Evolutionary conservation across 2,329 filamentous ascomycete species (phyloP).

Genomic region (Cytospora chrysosperma): DNA sequence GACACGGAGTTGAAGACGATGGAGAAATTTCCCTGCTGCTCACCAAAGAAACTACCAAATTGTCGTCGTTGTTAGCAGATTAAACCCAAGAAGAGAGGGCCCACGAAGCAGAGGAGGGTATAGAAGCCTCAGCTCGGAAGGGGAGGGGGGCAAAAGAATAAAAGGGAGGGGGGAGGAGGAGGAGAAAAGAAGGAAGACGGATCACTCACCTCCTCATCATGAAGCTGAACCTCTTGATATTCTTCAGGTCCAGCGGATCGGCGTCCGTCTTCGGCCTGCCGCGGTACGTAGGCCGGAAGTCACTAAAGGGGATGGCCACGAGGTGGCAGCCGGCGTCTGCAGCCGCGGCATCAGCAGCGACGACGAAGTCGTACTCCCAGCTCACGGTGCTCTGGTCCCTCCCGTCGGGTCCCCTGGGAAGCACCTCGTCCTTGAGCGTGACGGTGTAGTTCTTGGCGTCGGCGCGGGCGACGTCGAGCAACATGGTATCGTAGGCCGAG

Average conservation of each 20-base stretch:
- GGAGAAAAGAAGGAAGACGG: not conserved
- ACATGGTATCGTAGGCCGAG: slow-evolving; percentile 42
- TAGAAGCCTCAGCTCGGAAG: too few relatives aligned
- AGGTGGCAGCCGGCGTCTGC: slow-evolving; percentile 32
- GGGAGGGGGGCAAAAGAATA: too few relatives aligned
- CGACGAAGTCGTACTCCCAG: slow-evolving; percentile 70
- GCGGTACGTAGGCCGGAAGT: slow-evolving; percentile 71
- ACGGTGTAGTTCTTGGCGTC: slow-evolving; percentile 72
- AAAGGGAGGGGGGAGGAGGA: too few relatives aligned
- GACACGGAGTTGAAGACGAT: slow-evolving; percentile 56
- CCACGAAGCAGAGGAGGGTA: not conserved
- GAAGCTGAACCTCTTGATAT: slow-evolving; percentile 66
- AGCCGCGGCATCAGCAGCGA: slow-evolving; percentile 18
- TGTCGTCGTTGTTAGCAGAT: slow-evolving; percentile 27
- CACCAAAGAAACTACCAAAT: slow-evolving; percentile 72
- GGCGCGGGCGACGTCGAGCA: slow-evolving; percentile 59
- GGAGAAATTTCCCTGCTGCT: slow-evolving; percentile 67
- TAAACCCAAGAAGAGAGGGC: not conserved
- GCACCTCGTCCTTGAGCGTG: slow-evolving; percentile 68
- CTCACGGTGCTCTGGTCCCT: slow-evolving; percentile 70
- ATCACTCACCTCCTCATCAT: slow-evolving; percentile 74
- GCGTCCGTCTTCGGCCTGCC: slow-evolving; percentile 64
- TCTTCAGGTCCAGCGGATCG: slow-evolving; percentile 54
- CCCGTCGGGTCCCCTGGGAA: slow-evolving; percentile 58
- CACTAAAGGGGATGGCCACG: slow-evolving; percentile 61